Base-by-base conservation (phyloP, 2,329 filamentous ascomycete species). In the Fusarium haematococcum region DNA sequence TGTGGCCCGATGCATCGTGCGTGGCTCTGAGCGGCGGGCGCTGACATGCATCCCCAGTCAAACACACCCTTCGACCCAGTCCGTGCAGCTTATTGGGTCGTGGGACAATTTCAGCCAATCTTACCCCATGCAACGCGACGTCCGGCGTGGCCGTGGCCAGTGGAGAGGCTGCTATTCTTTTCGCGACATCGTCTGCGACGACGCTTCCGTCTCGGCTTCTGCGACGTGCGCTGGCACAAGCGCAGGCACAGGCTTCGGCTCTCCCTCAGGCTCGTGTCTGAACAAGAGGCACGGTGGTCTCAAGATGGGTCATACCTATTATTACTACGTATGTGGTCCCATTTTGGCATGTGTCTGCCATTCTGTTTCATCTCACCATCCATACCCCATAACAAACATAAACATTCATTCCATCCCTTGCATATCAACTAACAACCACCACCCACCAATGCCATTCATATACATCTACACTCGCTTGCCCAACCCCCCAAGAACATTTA, bases 231-330 rank as follows among this genome's bases (percentile, higher is more conserved):
- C 65, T 69, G 68, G 71, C 67, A 63, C 71, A 67, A 58, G 61
- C 64, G 63, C 75, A 65, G 64, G 74, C 68, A 63, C 75, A 61
- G 61, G 60, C 63, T 27, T 27, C 14, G 27, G 48, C 25, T 52
- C 48, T 30, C 25, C 25, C 48, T 30, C 45, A 50, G 58, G 71
- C 76, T 75, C 75, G 69, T 77, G 75, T 75, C 68, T 58, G 56
- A 70, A 86, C 84, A 76, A 87, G 85, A 90, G 94, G 77, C 90
- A 90, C 76, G 95, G 95, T 67, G 95, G 93, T 62, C 88, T 98
- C 74, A 97, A 93, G 83, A 98, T 98, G 94, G 95, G 95, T 52
- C 91, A 93, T 69, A 97, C 93, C 18, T 98, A 98, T 84, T 98
- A 96, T 89, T 98, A 97, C 87, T 98, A 97, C 84, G 95, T 97